Conservation (phyloP, 176 grass and related monocot genomes). For the Triticum timopheevii region DNA sequence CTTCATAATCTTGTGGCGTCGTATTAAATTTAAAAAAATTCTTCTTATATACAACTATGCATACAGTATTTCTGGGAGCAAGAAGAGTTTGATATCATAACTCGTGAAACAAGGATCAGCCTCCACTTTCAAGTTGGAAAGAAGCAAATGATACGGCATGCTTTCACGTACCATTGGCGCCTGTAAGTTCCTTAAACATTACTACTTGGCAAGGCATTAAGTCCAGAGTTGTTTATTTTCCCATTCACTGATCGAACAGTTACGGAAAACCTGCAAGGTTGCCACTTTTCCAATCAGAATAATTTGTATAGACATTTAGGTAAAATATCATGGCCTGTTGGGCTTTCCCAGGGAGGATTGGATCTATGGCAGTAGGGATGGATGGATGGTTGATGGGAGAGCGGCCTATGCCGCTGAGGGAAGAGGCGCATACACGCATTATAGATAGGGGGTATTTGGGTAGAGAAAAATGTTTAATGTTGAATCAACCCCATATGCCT, state of each 20-base stretch:
- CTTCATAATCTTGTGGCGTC: background rate
- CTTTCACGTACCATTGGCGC: conserved; percentile 93
- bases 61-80: conserved; percentile 92
- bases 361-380: background rate
- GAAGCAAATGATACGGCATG: conserved; percentile 74
- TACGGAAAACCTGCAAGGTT: background rate
- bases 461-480: background rate
- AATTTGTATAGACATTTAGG: background rate
- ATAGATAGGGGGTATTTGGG: background rate
- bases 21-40: background rate
- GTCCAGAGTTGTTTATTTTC: background rate
- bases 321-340: background rate
- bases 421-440: background rate
- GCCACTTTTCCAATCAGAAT: no score
- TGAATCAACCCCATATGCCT: background rate
- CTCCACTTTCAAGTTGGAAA: conserved; percentile 89
- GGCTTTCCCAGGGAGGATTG: background rate
- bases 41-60: conserved; percentile 13
- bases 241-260: background rate
- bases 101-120: conserved; percentile 84
- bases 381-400: background rate
- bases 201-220: conserved; percentile 25
- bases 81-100: conserved; percentile 92
- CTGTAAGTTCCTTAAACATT: conserved; percentile 64
- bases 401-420: background rate